Evolutionary conservation across 164 flowering plant species (phyloP).

Genomic region (Kingdonia uniflora): DNA sequence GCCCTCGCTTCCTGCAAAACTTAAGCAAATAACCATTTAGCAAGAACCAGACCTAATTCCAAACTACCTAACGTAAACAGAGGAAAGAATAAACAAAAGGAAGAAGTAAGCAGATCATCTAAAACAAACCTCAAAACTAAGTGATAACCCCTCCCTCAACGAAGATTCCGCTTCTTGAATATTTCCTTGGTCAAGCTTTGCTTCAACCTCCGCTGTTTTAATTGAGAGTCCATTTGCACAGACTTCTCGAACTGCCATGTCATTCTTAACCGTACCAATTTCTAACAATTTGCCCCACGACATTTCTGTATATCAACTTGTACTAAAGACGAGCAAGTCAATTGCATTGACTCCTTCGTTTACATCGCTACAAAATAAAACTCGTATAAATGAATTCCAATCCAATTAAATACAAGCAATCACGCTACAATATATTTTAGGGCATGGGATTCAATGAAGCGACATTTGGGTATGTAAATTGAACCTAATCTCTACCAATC

Average conservation of each 20-base stretch:
- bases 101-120: neutral
- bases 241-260: conserved; percentile 32
- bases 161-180: conserved; percentile 92
- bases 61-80: no score
- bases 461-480: no score
- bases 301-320: conserved; percentile 7
- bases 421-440: no score
- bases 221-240: conserved; percentile 61
- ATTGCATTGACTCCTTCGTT: no score
- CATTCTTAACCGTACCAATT: conserved; percentile 13
- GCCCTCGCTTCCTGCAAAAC: conserved; percentile 87
- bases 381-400: no score
- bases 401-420: no score
- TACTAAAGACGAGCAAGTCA: no score
- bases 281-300: conserved; percentile 15
- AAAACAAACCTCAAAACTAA: conserved; percentile 72
- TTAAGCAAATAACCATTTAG: neutral
- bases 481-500: no score
- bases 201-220: conserved; percentile 56
- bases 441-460: no score
- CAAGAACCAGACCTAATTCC: no score
- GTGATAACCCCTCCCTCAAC: conserved; percentile 77
- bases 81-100: neutral
- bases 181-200: conserved; percentile 87
- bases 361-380: no score